Evolutionary conservation across 2,329 filamentous ascomycete genomes (phyloP).

Genomic region (Didymosphaeria variabile): DNA sequence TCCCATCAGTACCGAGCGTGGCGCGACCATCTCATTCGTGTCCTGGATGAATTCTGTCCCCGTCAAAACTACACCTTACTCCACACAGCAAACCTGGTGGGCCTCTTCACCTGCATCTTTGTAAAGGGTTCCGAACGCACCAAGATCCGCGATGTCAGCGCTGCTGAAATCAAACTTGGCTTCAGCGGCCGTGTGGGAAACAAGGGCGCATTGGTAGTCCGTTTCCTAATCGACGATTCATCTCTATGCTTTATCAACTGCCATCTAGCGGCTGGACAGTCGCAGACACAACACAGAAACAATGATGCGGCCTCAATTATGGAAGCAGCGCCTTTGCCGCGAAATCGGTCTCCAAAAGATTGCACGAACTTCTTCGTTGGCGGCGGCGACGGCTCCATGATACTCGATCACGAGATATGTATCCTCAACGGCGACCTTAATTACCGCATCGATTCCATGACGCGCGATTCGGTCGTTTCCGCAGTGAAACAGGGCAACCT

Average conservation of each 20-base stretch:
- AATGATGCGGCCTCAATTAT: constrained; percentile 92
- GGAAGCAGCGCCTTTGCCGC: constrained; percentile 77
- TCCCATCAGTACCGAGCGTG: constrained; percentile 97
- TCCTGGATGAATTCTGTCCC: constrained; percentile 84
- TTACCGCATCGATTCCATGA: constrained; percentile 98
- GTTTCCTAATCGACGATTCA: constrained; percentile 93
- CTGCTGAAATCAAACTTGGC: constrained; percentile 89
- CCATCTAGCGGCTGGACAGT: constrained; percentile 93
- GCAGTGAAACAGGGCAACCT: constrained; percentile 85
- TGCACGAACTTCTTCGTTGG: constrained; percentile 82
- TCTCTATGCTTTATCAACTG: constrained; percentile 98
- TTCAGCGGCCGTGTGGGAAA: constrained; percentile 97
- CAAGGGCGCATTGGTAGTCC: constrained; percentile 90
- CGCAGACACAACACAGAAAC: constrained; percentile 88
- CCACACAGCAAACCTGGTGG: constrained; percentile 89
- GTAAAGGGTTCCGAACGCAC: constrained; percentile 81
- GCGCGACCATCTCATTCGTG: constrained; percentile 86
- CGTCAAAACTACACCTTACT: constrained; percentile 82
- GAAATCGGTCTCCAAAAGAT: constrained; percentile 71
- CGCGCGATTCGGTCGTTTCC: constrained; percentile 88
- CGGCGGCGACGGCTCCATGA: constrained; percentile 94
- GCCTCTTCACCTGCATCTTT: constrained; percentile 95
- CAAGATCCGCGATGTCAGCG: constrained; percentile 79
- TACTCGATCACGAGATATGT: constrained; percentile 97
- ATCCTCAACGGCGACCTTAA: constrained; percentile 96